A percentile compares a stretch with the other conserved stretches of the same genome.
phyloP scores from a whole-genome alignment of 306 rosid genomes.

The Coriaria nepalensis region DNA sequence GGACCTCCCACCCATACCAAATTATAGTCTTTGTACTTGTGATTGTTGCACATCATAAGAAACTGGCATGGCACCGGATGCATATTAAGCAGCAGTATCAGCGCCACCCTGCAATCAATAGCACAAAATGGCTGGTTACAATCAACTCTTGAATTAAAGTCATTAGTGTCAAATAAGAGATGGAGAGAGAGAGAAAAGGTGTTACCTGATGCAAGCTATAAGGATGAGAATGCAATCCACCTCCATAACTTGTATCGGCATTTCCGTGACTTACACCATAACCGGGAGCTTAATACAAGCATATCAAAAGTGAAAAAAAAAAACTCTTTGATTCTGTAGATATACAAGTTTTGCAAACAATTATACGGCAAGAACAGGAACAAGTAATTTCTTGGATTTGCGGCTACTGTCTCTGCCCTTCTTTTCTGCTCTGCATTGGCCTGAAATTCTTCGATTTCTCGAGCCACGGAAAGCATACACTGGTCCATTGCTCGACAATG shows the following conservation, averaged over 20 bases:
- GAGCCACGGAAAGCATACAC: slow-evolving; percentile 42
- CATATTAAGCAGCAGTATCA: slow-evolving; percentile 32
- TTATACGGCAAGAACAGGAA: background rate
- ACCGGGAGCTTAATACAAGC: slow-evolving; percentile 32
- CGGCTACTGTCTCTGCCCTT: slow-evolving; percentile 40
- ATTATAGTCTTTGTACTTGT: slow-evolving; percentile 21
- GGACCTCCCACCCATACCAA: background rate
- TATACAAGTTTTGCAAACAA: slow-evolving; percentile 1
- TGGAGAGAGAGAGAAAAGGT: slow-evolving; percentile 1
- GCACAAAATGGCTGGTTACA: too few relatives aligned
- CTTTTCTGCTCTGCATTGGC: slow-evolving; percentile 70
- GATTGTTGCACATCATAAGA: slow-evolving; percentile 27
- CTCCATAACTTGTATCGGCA: slow-evolving; percentile 41
- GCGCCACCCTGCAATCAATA: slow-evolving; percentile 8
- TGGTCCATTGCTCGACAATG: slow-evolving; percentile 50
- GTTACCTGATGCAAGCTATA: slow-evolving; percentile 48
- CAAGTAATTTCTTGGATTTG: slow-evolving; percentile 46
- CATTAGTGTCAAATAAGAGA: background rate
- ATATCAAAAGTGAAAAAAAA: slow-evolving; percentile 2
- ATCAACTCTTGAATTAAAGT: too few relatives aligned
- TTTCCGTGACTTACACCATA: slow-evolving; percentile 35
- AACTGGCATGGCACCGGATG: slow-evolving; percentile 21
- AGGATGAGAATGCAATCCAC: slow-evolving; percentile 34
- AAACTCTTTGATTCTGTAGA: background rate
- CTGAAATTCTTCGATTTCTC: slow-evolving; percentile 57